These are phyloP conservation scores for Pelargonium citronellum DNA, from an alignment of 441 rosid species.

Conservation along the genomic window DNA sequence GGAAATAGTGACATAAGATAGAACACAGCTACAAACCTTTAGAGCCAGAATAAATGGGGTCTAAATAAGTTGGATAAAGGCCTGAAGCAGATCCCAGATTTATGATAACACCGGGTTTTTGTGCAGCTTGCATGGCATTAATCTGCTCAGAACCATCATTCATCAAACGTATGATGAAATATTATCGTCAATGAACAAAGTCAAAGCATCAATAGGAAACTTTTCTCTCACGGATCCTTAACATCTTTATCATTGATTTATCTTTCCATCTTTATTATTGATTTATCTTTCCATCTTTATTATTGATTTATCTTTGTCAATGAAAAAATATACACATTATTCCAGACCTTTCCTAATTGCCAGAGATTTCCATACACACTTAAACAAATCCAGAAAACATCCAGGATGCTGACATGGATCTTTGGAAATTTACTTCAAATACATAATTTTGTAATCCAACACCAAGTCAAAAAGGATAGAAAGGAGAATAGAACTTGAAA, in stretches of 20 bases:
- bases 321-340: too few relatives aligned
- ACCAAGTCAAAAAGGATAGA: too few relatives aligned
- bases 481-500: too few relatives aligned
- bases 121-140: conserved; percentile 57
- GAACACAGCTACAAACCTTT: conserved; percentile 52
- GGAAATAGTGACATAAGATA: background rate
- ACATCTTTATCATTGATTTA: background rate
- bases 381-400: too few relatives aligned
- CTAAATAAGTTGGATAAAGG: conserved; percentile 60
- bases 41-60: conserved; percentile 67
- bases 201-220: background rate
- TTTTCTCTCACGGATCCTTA: background rate
- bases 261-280: background rate
- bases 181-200: background rate
- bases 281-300: background rate
- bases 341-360: too few relatives aligned
- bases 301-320: too few relatives aligned
- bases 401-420: too few relatives aligned
- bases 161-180: conserved; percentile 53
- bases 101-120: conserved; percentile 85
- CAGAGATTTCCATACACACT: too few relatives aligned
- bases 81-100: conserved; percentile 89
- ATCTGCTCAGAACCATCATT: conserved; percentile 39
- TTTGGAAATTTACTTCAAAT: too few relatives aligned
- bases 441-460: too few relatives aligned